Evolutionary conservation across 345 rosid genomes (phyloP), one percentile per base, ranked within the genome.

Genomic region (Corymbia maculata): DNA sequence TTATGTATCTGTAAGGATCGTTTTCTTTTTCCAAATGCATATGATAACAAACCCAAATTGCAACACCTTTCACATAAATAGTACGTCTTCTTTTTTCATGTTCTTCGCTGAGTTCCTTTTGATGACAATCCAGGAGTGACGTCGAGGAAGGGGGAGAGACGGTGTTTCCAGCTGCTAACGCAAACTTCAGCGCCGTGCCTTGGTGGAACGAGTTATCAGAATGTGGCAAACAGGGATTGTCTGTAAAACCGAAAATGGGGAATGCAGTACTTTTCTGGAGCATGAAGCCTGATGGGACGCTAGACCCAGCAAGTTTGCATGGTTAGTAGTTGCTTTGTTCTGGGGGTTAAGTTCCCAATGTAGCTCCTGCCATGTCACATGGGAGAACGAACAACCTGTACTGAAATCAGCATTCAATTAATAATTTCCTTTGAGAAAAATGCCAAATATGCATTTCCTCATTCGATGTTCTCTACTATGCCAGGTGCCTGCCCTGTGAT

Each of bases 71-170:
- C 80, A 17, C 45, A 70, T 70, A 64, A 64, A 64, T 64, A 64
- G 36, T 28, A 5, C 32, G 36, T 32, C 36, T 64, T 64, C 75
- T 64, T 17, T 70, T 36, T 17, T 36, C 11, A 70, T 36, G 47
- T 68, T 1, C 42, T 68, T 42, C 22, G 17, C 5, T 75, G 24
- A 75, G 26, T 36, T 1, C 82, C 47, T 10, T 57, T 15, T 32
- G 75, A 50, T 49, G 86, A 82, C 30, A 57, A 87, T 45, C 6
- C 87, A 89, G 91, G 86, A 59, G 87, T 19, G 91, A 89, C 45
- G 91, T 89, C 8, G 91, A 89, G 79, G 91, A 89, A 87, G 91
- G 91, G 42, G 91, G 91, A 32, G 91, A 89, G 15, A 89, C 91
- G 2, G 91, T 89, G 53, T 89, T 89, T 49, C 91, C 91, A 49